Base-by-base conservation (phyloP, 352 stramenopile genomes). In the Phytophthora citricola region DNA sequence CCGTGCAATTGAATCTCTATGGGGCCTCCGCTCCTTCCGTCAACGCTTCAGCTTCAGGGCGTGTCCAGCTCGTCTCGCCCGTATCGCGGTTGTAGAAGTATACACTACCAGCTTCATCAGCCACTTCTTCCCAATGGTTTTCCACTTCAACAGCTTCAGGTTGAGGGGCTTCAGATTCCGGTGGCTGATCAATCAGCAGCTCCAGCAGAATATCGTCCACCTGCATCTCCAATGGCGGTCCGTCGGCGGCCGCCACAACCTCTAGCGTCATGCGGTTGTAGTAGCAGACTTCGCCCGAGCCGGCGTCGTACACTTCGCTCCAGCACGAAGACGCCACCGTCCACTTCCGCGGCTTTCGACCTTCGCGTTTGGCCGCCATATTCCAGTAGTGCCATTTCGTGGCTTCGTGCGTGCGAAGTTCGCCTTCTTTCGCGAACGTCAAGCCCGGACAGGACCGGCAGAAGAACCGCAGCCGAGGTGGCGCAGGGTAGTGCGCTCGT, bases 311-410 rank as follows among this genome's bases (percentile, higher is more conserved):
- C 31, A 74, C 83, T 52, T 94, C 86, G 36, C 70, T 85, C 86
- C 86, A 94, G 45, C 78, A 92, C n/a, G 71, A 83, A 34, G 81
- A 78, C 31, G 76, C 73, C 22, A 91, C 44, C 34, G 80, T 91
- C 69, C 73, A 93, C 41, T 79, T 82, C 10, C 41, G 73, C 5
- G 79, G 75, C 45, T 72, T 55, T 7, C 69, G 66, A 27, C 71
- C 75, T 48, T 79, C 58, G 8, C 45, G 50, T 17, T 90, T 82
- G 6, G 79, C 71, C 38, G 63, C 7, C 9, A 81, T 17, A 51
- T 94, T 94, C 83, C 81, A 91, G n/a, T 58, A 75, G 49, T 94
- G 86, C 86, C 86, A 94, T 58, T 91, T 89, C n/a, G 84, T 92
- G 34, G 72, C 68, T 55, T 92, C 81, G 57, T 94, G 86, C 8